Evolutionary conservation across 768 basidiomycete species (phyloP), one percentile per base, ranked within the genome.

Genomic region (Nevesoporus exiguus): DNA sequence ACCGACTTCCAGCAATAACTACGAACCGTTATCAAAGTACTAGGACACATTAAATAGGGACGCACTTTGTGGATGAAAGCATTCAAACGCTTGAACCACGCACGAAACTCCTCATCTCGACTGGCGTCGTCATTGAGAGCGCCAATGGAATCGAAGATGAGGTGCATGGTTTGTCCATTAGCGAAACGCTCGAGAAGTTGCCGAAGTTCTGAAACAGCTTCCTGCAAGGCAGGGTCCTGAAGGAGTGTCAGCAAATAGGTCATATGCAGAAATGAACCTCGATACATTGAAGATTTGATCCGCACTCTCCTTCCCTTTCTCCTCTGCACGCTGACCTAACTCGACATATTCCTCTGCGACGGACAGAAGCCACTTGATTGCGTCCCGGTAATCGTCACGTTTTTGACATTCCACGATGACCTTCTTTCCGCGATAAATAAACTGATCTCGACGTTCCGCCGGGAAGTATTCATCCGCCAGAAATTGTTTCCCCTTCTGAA

Each of bases 371-470:
- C 90, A 92, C n/a, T 73, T 74, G 44, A 93, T 76, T 7, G 84
- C 81, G 54, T 84, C 84, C 61, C 93, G 90, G 71, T 97, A 98
- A 66, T 96, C 88, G 49, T 85, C 79, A 71, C 96, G 93, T 65
- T 87, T 86, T 72, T 97, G 94, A 67, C 91, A 94, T 65, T 98
- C 95, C 54, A 95, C 79, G 49, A 97, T 82, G 34, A 88, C 86
- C 83, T 97, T 98, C 79, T 98, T 98, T 7, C 84, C 79, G 13
- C 96, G 82, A 76, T 87, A 96, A 65, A 98, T 89, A 71, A 93
- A 97, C 65, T 92, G 92, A 50, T 96, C 92, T 22, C 92, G 81
- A 21, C 96, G 78, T 71, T 94, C 94, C 61, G 88, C 78, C 0
- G 95, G 94, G 78, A 97, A 94, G 61, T 87, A 88, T 36, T 95